phyloP scores from a whole-genome alignment of 306 rosid species.

The Potentilla sterilis region DNA sequence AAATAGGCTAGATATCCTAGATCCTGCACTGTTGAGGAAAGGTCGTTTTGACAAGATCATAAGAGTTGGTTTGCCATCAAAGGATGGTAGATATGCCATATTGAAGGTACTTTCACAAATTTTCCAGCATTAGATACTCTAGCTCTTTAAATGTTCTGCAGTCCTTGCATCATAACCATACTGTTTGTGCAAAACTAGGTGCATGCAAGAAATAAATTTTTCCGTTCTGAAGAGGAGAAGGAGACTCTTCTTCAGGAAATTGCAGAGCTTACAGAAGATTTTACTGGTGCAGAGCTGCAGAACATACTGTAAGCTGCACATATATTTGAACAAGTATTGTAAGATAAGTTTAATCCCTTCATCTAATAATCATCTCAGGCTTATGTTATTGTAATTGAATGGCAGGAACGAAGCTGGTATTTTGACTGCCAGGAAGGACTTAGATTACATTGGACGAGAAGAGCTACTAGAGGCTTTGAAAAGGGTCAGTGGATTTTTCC shows the following conservation, averaged over 20 bases:
- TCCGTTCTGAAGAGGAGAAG: slow-evolving; percentile 81
- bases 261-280: slow-evolving; percentile 87
- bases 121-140: slow-evolving; percentile 13
- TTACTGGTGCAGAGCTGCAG: slow-evolving; percentile 98
- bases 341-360: slow-evolving; percentile 29
- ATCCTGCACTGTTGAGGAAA: slow-evolving; percentile 94
- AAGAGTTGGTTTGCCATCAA: slow-evolving; percentile 95
- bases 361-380: slow-evolving; percentile 23
- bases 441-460: slow-evolving; percentile 80
- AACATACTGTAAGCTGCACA: slow-evolving; percentile 69
- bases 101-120: slow-evolving; percentile 55
- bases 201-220: slow-evolving; percentile 90
- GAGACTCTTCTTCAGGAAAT: slow-evolving; percentile 71
- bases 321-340: slow-evolving; percentile 40
- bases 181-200: slow-evolving; percentile 52
- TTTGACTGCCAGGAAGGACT: slow-evolving; percentile 96
- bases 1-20: slow-evolving; percentile 94
- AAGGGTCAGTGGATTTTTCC: slow-evolving; percentile 59
- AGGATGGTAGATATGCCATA: slow-evolving; percentile 93
- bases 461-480: slow-evolving; percentile 94
- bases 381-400: slow-evolving; percentile 35
- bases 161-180: slow-evolving; percentile 5
- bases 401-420: slow-evolving; percentile 99
- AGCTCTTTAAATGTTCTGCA: slow-evolving; percentile 9
- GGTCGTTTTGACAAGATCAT: slow-evolving; percentile 99